Evolutionary conservation across 192 early-diverging fungal species (phyloP), one percentile per base, ranked within the genome.

Genomic region (Linnemannia schmuckeri): DNA sequence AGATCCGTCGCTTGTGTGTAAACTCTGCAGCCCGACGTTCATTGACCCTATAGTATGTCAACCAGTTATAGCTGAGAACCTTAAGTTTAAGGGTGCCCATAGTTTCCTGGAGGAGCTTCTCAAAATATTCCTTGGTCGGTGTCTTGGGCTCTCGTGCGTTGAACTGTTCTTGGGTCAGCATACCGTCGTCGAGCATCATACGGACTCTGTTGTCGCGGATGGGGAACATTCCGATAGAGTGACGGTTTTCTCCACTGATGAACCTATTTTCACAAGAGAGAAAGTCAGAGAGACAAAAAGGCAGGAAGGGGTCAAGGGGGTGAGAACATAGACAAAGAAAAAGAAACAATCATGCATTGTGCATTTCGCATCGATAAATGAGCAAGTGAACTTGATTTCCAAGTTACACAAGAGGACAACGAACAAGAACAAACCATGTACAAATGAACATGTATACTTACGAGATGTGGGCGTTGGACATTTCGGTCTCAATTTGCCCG

Each of bases 1-100:
- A 82, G 40, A 88, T 79, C 15, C 79, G 82, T 18, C 63, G 33
- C 35, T 88, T 81, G 49, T 79, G 33, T 0, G 70, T 18, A 37
- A 46, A 81, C 22, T 54, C 17, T 3, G 47, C 40, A 17, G 80
- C 74, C 1, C 27, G 72, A n/a, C 80, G 72, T 27, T 81, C 80
- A 24, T 81, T 81, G 41, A 76, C 66, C 13, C 74, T 41, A 15
- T 75, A 81, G 38, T 75, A 81, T 3, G 80, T 75, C 63, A 81
- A 35, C 80, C 80, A 81, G 30, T 69, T 38, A 8, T 40, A 66
- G 1, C 68, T 63, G 15, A 47, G 52, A 35, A 75, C 22, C 61
- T 75, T 49, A 7, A 81, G 9, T 18, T 47, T 70, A 10, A 52
- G n/a, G 2, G 80, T 66, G 0, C 15, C 35, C 1, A 57, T 6